Base-by-base conservation (phyloP, 352 stramenopile species). In the Pythium periplocum region DNA sequence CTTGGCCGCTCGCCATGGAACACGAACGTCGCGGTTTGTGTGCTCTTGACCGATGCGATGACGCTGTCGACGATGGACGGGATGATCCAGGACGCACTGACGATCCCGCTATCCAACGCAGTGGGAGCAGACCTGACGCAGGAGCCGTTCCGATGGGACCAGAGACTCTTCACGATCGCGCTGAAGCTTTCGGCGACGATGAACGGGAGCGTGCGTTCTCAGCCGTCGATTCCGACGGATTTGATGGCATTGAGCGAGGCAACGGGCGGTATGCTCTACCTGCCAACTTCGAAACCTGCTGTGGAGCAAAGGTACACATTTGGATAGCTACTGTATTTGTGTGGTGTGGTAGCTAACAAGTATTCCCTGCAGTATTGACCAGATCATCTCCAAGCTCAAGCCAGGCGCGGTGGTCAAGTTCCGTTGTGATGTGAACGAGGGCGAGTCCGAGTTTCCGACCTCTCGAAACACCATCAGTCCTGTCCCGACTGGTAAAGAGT, bases 121-220 rank as follows among this genome's bases (percentile, higher is more conserved):
- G 80, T 92, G 6, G 83, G 80, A 26, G 64, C 83, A 1, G 85
- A 95, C 3, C 75, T 95, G 55, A 95, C 85, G 4, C 61, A 75
- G 40, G 82, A 95, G 61, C 85, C 85, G 2, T 95, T 77, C 48
- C 69, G 85, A n/a, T 95, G 85, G 85, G 85, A 95, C 45, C 83
- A 86, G 60, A 62, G 84, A 3, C 68, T 93, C 4, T 94, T 83
- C 40, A 94, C 84, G 8, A 64, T 95, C 10, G 84, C 83, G 4
- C 60, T 95, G 11, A 92, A 95, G 64, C 75, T 95, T 7, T 79
- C 80, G n/a, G 82, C 84, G 17, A 81, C 71, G 0, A 75, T 73
- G 44, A 77, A 55, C 26, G 66, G 51, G 26, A 42, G 65, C 8
- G 67, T 67, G 9, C 86, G 87, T 17, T 51, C 62, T 7, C 75